Base-by-base conservation (phyloP, 2,329 filamentous ascomycete species). In the Cercospora zeae-maydis region DNA sequence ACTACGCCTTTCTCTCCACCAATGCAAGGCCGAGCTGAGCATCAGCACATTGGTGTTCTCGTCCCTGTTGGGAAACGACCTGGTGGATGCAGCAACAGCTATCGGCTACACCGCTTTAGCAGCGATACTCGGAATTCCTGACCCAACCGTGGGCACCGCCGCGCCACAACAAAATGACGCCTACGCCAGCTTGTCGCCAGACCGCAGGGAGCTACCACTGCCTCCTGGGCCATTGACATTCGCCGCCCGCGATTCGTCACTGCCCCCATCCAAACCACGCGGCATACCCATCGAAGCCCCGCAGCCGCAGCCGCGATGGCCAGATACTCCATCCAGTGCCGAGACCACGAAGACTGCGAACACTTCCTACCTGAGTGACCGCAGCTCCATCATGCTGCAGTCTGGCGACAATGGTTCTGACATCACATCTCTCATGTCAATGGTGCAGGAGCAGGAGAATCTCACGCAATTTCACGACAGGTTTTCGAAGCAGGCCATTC, bases 41-140 rank as follows among this genome's bases (percentile, higher is more conserved):
- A 86, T 88, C 79, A 71, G 64, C 39, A 55, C 65, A 3, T 27
- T 68, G 45, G 54, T 71, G 69, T 86, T 89, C 73, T 83, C 87
- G 67, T 89, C 86, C 86, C 85, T 83, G 19, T 77, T 89, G 3
- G 86, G 85, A 31, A 79, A 80, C 19, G 53, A 33, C 31, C 84
- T 82, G 14, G 85, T 82, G 14, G 85, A 88, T 67, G 82, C 82
- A 14, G 81, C 85, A 11, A 81, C 85, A 45, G 86, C 86, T 16
- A 88, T 88, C 51, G 88, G 88, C 47, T 90, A 88, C 70, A 86
- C 86, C 1, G 86, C 86, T 4, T 80, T 90, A 7, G 83, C 85
- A 0, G 86, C 87, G 9, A 87, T 87, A 2, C 80, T 90, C 10
- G 84, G 88, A 60, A 71, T 60, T 13, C 34, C 61, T 10, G 65